These are phyloP conservation scores for Candida yuanshanica DNA, from an alignment of 805 yeast species.

Conservation along the genomic window DNA sequence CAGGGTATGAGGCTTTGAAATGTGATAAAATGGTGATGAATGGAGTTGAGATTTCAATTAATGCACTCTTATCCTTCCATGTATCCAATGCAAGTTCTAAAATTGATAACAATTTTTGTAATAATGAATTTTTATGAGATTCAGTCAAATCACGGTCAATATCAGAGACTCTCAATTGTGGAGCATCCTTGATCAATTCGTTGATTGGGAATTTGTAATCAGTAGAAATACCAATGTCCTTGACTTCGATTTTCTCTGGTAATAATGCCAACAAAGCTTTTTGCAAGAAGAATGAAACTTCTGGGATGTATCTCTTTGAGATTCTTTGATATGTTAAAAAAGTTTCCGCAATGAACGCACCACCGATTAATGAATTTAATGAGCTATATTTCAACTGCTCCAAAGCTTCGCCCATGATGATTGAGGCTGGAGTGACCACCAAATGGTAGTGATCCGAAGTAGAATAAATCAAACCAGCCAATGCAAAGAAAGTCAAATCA, in stretches of 20 bases:
- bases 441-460: conserved; percentile 95
- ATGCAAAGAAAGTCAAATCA: conserved; percentile 62
- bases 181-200: conserved; percentile 2
- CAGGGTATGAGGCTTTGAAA: conserved; percentile 31
- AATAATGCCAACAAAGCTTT: conserved; percentile 43
- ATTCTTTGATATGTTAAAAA: conserved; percentile 69
- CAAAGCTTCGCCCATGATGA: conserved; percentile 67
- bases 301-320: conserved; percentile 81
- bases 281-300: conserved; percentile 55
- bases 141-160: conserved; percentile 26
- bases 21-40: conserved; percentile 39
- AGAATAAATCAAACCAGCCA: conserved; percentile 77
- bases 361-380: conserved; percentile 44
- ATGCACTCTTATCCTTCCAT: conserved; percentile 62
- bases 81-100: conserved; percentile 30
- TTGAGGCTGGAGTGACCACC: conserved; percentile 76
- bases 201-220: conserved; percentile 20
- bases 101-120: conserved; percentile 26
- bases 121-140: conserved; percentile 16
- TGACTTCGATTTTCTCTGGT: conserved; percentile 22
- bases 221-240: conserved; percentile 9
- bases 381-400: conserved; percentile 42
- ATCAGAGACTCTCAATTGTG: conserved; percentile 16
- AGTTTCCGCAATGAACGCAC: conserved; percentile 60
- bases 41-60: conserved; percentile 52